Evolutionary conservation across 768 basidiomycete species (phyloP), one percentile per base, ranked within the genome.

Genomic region (Gelatoporia subvermispora): DNA sequence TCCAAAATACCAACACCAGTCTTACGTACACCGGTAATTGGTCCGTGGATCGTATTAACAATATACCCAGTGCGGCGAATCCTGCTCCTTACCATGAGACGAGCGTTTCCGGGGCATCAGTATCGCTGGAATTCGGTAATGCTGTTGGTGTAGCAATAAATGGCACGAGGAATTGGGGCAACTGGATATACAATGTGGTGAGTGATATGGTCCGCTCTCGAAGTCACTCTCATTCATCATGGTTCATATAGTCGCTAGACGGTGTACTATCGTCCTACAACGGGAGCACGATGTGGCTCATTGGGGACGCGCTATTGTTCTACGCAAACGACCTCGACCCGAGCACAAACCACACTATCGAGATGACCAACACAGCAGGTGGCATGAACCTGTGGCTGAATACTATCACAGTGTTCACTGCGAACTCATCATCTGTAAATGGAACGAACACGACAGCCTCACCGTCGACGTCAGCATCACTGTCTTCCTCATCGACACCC

Each of bases 241-340:
- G 4, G 68, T 69, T 28, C 78, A 15, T 15, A 77, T 9, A 82
- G 49, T 71, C 54, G 20, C 75, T 79, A 2, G 77, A 81, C 50
- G 59, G 54, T 5, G 22, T 23, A 17, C 21, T 31, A 1, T 69
- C 72, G 34, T 61, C 48, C 3, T 66, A 80, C 45, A 76, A 76
- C 28, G 80, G 74, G 1, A 65, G 65, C 49, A 79, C 85, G 3
- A 52, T 51, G 47, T 66, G 62, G 63, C 38, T 62, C 8, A 54
- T 65, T 25, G 61, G 70, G 42, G 56, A 64, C 41, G 66, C 79
- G 13, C 68, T 86, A 3, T 68, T 91, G 15, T 89, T 82, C 60
- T 83, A 76, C 52, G 72, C 77, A 21, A 78, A 77, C 24, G 78
- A 77, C 16, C 72, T 91, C 25, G 70, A 86, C 55, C 68, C 76